phyloP scores from a whole-genome alignment of 75 land plant genomes.

The Picea glauca region DNA sequence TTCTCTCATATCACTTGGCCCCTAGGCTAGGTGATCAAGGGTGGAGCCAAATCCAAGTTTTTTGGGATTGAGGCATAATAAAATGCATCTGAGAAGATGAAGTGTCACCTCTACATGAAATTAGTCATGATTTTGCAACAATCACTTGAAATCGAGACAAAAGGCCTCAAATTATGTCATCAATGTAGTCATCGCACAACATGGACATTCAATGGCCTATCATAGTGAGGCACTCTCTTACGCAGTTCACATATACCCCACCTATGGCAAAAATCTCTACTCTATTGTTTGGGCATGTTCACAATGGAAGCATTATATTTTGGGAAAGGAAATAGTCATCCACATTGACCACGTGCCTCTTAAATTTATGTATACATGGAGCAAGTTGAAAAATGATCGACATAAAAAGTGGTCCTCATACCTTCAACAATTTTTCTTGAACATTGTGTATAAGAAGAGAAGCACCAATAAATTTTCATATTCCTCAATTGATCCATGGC shows the following conservation, averaged over 20 bases:
- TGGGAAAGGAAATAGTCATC: neutral
- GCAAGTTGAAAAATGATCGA: neutral
- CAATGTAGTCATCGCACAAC: neutral
- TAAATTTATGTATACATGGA: neutral
- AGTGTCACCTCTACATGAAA: neutral
- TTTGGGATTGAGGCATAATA: too few relatives aligned
- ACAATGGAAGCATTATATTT: neutral
- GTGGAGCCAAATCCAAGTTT: too few relatives aligned
- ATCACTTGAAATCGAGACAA: neutral
- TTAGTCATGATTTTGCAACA: neutral
- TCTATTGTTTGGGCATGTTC: neutral
- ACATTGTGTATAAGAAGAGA: neutral
- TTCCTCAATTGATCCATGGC: too few relatives aligned
- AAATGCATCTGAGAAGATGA: too few relatives aligned
- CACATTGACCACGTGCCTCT: neutral
- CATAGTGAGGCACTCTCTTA: neutral
- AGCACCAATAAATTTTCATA: too few relatives aligned
- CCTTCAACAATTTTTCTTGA: neutral
- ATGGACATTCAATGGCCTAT: neutral
- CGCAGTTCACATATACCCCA: neutral
- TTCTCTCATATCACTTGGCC: too few relatives aligned
- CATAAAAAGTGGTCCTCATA: neutral
- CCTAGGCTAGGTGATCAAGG: too few relatives aligned
- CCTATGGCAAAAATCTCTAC: neutral
- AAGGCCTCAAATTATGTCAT: neutral